Percentiles rank a stretch among this genome's conserved stretches.
phyloP scores from a whole-genome alignment of 1,284 basidiomycete genomes.

The Moesziomyces sp. region DNA sequence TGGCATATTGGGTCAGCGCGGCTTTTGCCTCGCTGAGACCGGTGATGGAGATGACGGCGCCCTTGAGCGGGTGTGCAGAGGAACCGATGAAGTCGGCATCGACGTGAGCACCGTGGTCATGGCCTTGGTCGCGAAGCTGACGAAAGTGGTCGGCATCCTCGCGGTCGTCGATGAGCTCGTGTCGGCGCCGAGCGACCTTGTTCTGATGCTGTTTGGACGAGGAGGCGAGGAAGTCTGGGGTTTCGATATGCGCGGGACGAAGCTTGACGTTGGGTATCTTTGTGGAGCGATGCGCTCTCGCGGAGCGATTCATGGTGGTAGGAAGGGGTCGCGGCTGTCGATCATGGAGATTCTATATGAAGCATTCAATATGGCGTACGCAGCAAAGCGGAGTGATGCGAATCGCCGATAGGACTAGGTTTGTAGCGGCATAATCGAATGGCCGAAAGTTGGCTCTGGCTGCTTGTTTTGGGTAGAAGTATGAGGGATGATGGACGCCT shows the following conservation, averaged over 20 bases:
- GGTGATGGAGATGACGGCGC: conserved; percentile 77
- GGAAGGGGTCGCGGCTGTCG: not conserved
- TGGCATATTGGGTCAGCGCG: conserved; percentile 78
- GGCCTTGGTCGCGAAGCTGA: conserved; percentile 57
- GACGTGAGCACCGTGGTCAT: conserved; percentile 59
- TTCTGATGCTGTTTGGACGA: conserved; percentile 19
- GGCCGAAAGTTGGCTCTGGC: too few species aligned
- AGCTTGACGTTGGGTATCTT: conserved; percentile 66
- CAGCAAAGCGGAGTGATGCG: too few species aligned
- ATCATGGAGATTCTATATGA: conserved; percentile 2
- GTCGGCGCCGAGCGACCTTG: conserved; percentile 11
- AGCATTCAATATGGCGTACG: too few species aligned
- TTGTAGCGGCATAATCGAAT: too few species aligned
- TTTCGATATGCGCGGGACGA: conserved; percentile 41
- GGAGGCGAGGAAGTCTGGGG: conserved; percentile 6
- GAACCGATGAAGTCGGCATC: conserved; percentile 56
- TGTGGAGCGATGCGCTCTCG: conserved; percentile 58
- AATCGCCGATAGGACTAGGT: too few species aligned
- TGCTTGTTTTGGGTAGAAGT: too few species aligned
- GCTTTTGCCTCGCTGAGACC: conserved; percentile 75
- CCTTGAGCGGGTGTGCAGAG: conserved; percentile 74
- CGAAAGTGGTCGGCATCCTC: conserved; percentile 60
- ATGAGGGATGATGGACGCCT: too few species aligned
- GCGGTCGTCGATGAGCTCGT: conserved; percentile 39
- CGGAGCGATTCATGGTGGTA: conserved; percentile 51